Conservation (phyloP, 164 flowering plant species). For the Liquidambar formosana region DNA sequence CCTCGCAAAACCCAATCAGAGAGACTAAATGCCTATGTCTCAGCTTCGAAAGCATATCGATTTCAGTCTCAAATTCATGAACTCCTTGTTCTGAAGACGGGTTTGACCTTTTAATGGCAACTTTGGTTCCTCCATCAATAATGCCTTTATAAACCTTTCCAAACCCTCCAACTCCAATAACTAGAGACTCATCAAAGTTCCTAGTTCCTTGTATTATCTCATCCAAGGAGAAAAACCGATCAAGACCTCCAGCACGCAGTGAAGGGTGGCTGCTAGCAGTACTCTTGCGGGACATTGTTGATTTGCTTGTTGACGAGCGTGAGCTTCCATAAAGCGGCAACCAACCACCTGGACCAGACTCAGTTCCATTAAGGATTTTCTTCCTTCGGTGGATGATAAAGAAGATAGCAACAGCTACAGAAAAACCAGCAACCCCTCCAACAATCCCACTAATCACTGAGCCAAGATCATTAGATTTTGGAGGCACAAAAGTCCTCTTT, state of each 20-base stretch:
- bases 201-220: slow-evolving; percentile 52
- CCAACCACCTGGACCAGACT: slow-evolving; percentile 29
- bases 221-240: slow-evolving; percentile 50
- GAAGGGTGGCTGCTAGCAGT: slow-evolving; percentile 36
- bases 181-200: slow-evolving; percentile 54
- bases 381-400: slow-evolving; percentile 21
- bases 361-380: slow-evolving; percentile 6
- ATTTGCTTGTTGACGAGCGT: slow-evolving; percentile 23
- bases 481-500: not conserved
- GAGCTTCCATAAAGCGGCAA: slow-evolving; percentile 50
- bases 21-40: slow-evolving; percentile 62
- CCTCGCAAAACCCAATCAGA: slow-evolving; percentile 54
- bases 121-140: slow-evolving; percentile 50
- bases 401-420: not conserved
- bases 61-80: slow-evolving; percentile 62
- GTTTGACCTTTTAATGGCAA: slow-evolving; percentile 70
- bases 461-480: not conserved
- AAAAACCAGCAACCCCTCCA: slow-evolving; percentile 10
- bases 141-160: slow-evolving; percentile 67
- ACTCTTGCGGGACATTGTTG: slow-evolving; percentile 45
- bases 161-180: slow-evolving; percentile 70
- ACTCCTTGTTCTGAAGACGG: slow-evolving; percentile 70
- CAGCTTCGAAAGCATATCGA: slow-evolving; percentile 62
- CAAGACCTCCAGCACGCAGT: slow-evolving; percentile 33
- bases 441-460: slow-evolving; percentile 15